Evolutionary conservation across 495 filamentous ascomycete genomes (phyloP), one percentile per base, ranked within the genome.

Genomic region (Hyaloscypha bicolor): DNA sequence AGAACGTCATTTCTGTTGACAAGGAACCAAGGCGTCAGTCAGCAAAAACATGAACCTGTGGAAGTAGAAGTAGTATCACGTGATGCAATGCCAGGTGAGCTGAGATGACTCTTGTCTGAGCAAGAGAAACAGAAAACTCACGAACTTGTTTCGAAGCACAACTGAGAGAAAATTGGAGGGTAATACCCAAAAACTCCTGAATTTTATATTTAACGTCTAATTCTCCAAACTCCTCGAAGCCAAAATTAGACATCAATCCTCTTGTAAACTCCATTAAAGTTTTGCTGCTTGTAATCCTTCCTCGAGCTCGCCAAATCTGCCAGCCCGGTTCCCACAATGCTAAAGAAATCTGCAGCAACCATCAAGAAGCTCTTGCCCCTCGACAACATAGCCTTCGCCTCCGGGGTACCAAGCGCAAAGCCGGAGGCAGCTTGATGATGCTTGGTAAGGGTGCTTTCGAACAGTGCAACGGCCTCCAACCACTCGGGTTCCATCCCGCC

Each of bases 341-440:
- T 12, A 0, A 29, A 12, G 4, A 76, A 65, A 63, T 80, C 78
- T 0, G 72, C 69, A 0, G 62, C 37, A 16, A 68, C 58, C 19
- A 76, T 33, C 29, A 79, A 62, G 14, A 77, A 63, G 21, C 62
- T 60, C 60, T 70, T 73, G 31, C 72, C 71, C 65, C 66, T 65
- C 2, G 53, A 69, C 62, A 69, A 61, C 62, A 62, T 55, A 55
- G 37, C 51, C 33, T 73, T 65, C 33, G 59, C 60, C 65, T 78
- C 75, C 5, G 69, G 67, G 9, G 57, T 16, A 0, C 68, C 75
- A 56, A 80, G 63, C 19, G 67, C 65, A 25, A 73, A 63, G 12
- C 74, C 74, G 21, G 61, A 60, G 14, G 66, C 71, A 39, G 78
- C 79, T 73, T 78, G 80, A 63, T 81, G 70, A 62, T 82, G 80